These are phyloP conservation scores for Rhazya stricta DNA, from an alignment of 257 asterid species.

Conservation along the genomic window DNA sequence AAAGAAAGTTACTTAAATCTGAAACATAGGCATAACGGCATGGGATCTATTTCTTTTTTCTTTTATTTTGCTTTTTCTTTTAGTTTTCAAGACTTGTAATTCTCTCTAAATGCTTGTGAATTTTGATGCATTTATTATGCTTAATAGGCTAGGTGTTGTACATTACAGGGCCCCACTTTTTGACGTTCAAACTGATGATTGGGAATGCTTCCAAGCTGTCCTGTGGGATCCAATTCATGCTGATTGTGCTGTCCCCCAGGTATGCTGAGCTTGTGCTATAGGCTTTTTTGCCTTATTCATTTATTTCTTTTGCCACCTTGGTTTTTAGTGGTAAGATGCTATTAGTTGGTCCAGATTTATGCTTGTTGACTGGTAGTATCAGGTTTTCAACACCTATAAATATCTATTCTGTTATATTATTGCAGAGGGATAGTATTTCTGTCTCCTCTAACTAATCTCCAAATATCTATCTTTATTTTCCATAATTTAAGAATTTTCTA, in stretches of 20 bases:
- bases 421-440: background rate
- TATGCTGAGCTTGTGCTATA: conserved; percentile 20
- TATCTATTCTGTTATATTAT: background rate
- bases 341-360: background rate
- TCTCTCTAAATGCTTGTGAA: background rate
- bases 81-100: background rate
- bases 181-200: conserved; percentile 83
- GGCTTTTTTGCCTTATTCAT: conserved; percentile 4
- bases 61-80: background rate
- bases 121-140: background rate
- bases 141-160: conserved; percentile 12
- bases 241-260: conserved; percentile 98
- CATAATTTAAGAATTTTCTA: background rate
- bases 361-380: background rate
- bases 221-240: conserved; percentile 91
- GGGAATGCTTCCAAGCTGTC: conserved; percentile 77
- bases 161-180: conserved; percentile 77
- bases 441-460: background rate
- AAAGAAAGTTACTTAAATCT: background rate
- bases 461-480: background rate
- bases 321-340: conserved; percentile 2
- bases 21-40: background rate
- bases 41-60: background rate
- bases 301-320: background rate
- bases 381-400: background rate